phyloP scores from a whole-genome alignment of 805 yeast genomes.

The Barnettozyma wickerhamii region DNA sequence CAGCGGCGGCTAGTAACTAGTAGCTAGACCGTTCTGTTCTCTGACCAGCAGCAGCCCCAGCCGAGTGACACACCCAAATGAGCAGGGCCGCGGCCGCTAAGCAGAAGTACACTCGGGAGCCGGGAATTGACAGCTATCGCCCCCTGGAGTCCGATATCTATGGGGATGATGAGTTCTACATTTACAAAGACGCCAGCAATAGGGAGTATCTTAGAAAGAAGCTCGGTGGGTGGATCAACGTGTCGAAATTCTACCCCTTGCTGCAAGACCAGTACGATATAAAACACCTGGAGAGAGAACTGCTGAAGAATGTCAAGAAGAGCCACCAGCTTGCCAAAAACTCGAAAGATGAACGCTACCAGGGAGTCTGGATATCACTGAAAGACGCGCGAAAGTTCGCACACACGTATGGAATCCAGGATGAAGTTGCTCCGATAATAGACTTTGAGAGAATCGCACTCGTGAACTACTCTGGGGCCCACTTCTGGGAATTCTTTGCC shows the following conservation, averaged over 20 bases:
- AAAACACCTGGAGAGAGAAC: not conserved
- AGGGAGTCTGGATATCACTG: slow-evolving; percentile 24
- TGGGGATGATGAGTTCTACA: slow-evolving; percentile 11
- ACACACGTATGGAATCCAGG: slow-evolving; percentile 11
- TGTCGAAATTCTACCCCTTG: slow-evolving; percentile 11
- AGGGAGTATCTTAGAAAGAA: slow-evolving; percentile 15
- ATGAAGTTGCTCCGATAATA: slow-evolving; percentile 18
- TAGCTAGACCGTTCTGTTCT: too few species aligned
- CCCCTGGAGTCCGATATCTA: slow-evolving; percentile 7
- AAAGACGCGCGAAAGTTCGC: slow-evolving; percentile 23
- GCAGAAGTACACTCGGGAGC: slow-evolving; percentile 7
- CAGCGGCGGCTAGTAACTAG: too few species aligned
- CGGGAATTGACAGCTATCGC: not conserved
- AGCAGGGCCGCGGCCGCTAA: too few species aligned
- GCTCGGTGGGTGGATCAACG: slow-evolving; percentile 23
- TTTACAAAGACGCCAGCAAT: slow-evolving; percentile 4
- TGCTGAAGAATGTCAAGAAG: not conserved
- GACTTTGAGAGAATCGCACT: slow-evolving; percentile 24
- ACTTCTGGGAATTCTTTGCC: slow-evolving; percentile 25
- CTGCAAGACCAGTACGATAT: not conserved
- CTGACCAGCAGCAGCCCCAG: too few species aligned
- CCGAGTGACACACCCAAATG: too few species aligned
- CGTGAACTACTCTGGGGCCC: slow-evolving; percentile 21
- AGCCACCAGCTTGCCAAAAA: not conserved
- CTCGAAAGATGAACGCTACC: not conserved